Conservation (phyloP, 1,284 basidiomycete genomes). For the Chalciporus piperatoides region DNA sequence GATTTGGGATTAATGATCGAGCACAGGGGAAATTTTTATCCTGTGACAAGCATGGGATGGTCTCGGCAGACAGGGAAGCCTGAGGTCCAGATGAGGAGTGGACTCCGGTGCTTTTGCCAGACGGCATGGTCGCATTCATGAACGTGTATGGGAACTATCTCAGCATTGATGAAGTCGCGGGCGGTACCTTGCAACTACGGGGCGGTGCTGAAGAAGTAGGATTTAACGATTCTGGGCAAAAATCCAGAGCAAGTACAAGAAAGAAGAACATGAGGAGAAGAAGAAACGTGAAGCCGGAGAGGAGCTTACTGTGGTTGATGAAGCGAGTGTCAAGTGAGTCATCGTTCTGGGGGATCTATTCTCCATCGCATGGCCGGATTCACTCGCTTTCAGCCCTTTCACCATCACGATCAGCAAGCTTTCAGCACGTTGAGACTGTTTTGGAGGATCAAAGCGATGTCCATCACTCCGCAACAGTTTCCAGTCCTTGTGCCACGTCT, state of each 20-base stretch:
- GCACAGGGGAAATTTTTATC: constrained; percentile 86
- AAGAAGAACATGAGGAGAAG: constrained; percentile 79
- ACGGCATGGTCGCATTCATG: constrained; percentile 80
- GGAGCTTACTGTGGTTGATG: constrained; percentile 59
- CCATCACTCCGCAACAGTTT: neutral
- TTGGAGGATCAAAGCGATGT: neutral
- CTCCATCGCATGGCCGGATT: constrained; percentile 2
- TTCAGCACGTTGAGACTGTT: constrained; percentile 3
- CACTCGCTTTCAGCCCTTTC: constrained; percentile 1
- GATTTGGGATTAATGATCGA: too few relatives aligned
- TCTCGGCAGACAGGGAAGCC: constrained; percentile 78
- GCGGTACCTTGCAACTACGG: constrained; percentile 70
- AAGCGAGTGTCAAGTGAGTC: constrained; percentile 66
- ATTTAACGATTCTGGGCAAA: constrained; percentile 82
- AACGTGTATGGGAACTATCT: constrained; percentile 85
- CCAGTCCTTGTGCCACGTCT: constrained; percentile 1
- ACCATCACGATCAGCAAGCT: constrained; percentile 2
- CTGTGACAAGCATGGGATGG: constrained; percentile 77
- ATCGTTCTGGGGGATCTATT: constrained; percentile 8
- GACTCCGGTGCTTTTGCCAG: constrained; percentile 71
- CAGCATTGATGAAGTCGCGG: constrained; percentile 77
- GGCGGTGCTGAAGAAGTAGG: constrained; percentile 82
- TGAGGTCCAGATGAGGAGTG: constrained; percentile 86
- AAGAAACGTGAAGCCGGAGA: constrained; percentile 65
- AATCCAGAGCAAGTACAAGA: constrained; percentile 87